Conservation (phyloP, 2,329 filamentous ascomycete genomes). For the Penicillium brevicompactum region DNA sequence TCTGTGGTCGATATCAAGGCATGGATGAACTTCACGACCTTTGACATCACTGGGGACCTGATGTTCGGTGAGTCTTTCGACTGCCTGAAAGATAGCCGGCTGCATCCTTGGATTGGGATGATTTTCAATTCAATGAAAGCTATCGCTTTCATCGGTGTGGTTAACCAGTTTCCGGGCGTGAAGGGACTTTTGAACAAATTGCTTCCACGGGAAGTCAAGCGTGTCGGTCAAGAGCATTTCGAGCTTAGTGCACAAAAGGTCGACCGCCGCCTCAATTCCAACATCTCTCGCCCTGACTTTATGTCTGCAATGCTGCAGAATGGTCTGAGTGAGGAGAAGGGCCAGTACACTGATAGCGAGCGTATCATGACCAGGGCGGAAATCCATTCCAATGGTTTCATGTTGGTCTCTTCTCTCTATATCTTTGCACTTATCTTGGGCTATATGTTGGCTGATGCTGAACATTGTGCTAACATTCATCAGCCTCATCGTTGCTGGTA, state of each 20-base stretch:
- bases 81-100: constrained; percentile 37
- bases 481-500: constrained; percentile 39
- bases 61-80: constrained; percentile 45
- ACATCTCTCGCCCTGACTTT: constrained; percentile 25
- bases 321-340: constrained; percentile 21
- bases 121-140: constrained; percentile 34
- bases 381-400: constrained; percentile 28
- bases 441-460: not conserved
- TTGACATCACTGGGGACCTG: constrained; percentile 47
- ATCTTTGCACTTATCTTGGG: not conserved
- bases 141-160: constrained; percentile 17
- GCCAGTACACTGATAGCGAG: constrained; percentile 14
- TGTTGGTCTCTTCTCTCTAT: constrained; percentile 13
- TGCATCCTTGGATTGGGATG: constrained; percentile 45
- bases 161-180: constrained; percentile 23
- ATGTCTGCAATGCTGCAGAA: constrained; percentile 27
- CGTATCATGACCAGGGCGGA: constrained; percentile 26
- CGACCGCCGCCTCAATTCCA: constrained; percentile 20
- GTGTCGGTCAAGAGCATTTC: constrained; percentile 22
- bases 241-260: constrained; percentile 22
- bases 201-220: constrained; percentile 13
- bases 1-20: constrained; percentile 27
- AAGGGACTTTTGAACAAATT: constrained; percentile 8
- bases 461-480: not conserved
- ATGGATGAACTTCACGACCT: constrained; percentile 41